These are phyloP conservation scores for Scytalidium sp. DNA, from an alignment of 2,329 filamentous ascomycete species.

Conservation along the genomic window DNA sequence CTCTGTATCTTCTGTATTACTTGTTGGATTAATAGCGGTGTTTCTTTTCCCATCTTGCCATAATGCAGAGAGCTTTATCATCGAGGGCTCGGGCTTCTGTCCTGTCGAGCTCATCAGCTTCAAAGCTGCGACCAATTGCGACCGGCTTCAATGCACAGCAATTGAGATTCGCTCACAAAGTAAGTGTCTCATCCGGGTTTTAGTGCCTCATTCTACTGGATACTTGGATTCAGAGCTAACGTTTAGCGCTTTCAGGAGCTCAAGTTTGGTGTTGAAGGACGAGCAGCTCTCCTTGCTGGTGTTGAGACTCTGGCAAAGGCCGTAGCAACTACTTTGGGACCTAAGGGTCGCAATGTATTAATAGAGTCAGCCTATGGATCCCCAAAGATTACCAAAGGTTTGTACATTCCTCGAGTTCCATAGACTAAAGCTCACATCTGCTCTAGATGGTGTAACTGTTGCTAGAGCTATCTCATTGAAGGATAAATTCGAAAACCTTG, in stretches of 20 bases:
- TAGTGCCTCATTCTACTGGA: too few species aligned
- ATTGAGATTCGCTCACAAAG: conserved; percentile 97
- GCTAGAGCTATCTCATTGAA: conserved; percentile 87
- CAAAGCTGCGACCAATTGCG: conserved; percentile 56
- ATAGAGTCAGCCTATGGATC: conserved; percentile 99
- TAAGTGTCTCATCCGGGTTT: conserved; percentile 42
- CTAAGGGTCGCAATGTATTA: conserved; percentile 96
- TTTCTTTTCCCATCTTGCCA: conserved; percentile 34
- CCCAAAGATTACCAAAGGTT: conserved; percentile 99
- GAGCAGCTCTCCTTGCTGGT: conserved; percentile 84
- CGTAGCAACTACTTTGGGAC: conserved; percentile 92
- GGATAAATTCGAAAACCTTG: conserved; percentile 99
- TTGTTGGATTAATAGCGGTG: conserved; percentile 9
- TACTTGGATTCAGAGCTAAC: too few species aligned
- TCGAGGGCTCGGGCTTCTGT: conserved; percentile 76
- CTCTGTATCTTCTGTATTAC: background rate
- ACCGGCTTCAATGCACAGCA: conserved; percentile 74
- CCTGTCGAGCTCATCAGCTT: conserved; percentile 65
- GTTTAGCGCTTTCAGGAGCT: conserved; percentile 68
- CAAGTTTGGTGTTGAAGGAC: conserved; percentile 95
- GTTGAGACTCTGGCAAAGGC: conserved; percentile 96
- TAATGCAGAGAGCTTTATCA: conserved; percentile 94
- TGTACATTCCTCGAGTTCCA: conserved; percentile 21
- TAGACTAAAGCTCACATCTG: conserved; percentile 2
- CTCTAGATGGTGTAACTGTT: conserved; percentile 79